A percentile compares a stretch with the other conserved stretches of the same genome.
Evolutionary conservation across 2,329 filamentous ascomycete genomes (phyloP).

Genomic region (Drechslerella coelobrocha): DNA sequence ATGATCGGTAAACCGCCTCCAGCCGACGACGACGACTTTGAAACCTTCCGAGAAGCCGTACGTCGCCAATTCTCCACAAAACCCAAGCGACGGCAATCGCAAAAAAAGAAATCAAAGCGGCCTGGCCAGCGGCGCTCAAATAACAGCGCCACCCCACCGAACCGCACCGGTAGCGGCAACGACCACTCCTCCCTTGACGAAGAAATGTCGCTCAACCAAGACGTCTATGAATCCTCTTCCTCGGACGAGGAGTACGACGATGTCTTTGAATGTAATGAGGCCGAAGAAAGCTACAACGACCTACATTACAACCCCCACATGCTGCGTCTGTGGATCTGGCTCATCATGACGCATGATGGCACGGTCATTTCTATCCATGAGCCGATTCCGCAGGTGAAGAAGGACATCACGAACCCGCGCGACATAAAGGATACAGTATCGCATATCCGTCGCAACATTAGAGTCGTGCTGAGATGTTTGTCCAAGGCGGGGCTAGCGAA

Average conservation of each 20-base stretch:
- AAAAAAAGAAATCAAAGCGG: not conserved
- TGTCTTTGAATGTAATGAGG: slow-evolving; percentile 48
- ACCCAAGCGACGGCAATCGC: slow-evolving; percentile 19
- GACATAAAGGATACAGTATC: slow-evolving; percentile 42
- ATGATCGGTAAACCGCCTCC: slow-evolving; percentile 12
- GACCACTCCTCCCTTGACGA: slow-evolving; percentile 28
- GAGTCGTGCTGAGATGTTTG: slow-evolving; percentile 53
- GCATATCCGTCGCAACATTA: slow-evolving; percentile 55
- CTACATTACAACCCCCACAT: slow-evolving; percentile 57
- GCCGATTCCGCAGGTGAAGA: slow-evolving; percentile 58
- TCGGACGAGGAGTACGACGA: slow-evolving; percentile 30
- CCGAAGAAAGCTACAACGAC: slow-evolving; percentile 51
- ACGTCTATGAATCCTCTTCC: not conserved
- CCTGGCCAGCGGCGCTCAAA: not conserved
- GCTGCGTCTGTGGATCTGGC: slow-evolving; percentile 64
- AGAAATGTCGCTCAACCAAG: slow-evolving; percentile 40
- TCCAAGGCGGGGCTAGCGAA: slow-evolving; percentile 57
- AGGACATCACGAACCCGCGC: slow-evolving; percentile 23
- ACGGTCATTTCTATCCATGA: slow-evolving; percentile 62
- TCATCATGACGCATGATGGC: slow-evolving; percentile 57
- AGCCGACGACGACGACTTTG: slow-evolving; percentile 54
- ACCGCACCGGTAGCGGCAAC: slow-evolving; percentile 48
- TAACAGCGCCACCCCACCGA: not conserved
- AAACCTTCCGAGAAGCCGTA: slow-evolving; percentile 39
- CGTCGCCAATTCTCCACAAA: slow-evolving; percentile 36